Conservation (phyloP, 2,329 filamentous ascomycete genomes). For the Xylaria arbuscula region DNA sequence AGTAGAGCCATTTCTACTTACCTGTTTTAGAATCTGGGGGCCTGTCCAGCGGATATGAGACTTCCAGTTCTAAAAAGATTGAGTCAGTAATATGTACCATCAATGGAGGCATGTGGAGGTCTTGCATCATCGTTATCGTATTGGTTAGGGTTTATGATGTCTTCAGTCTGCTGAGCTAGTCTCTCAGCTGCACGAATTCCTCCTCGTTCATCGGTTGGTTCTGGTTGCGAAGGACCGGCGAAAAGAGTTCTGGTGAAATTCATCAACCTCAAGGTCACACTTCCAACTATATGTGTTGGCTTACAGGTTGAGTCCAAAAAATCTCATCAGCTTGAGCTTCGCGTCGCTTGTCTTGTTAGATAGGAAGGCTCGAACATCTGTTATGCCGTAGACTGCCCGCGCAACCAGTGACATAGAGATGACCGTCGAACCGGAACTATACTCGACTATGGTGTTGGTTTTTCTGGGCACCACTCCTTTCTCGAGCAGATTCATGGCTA, state of each 20-base stretch:
- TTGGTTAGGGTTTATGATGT: constrained; percentile 64
- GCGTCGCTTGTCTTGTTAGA: constrained; percentile 68
- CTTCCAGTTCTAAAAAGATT: constrained; percentile 51
- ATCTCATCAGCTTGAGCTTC: constrained; percentile 67
- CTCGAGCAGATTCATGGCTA: constrained; percentile 63
- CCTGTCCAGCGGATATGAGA: background rate
- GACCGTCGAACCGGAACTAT: constrained; percentile 71
- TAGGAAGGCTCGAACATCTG: constrained; percentile 65
- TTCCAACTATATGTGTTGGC: constrained; percentile 17
- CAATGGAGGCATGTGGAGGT: background rate
- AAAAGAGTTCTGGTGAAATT: constrained; percentile 59
- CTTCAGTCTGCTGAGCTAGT: constrained; percentile 55
- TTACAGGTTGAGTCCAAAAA: constrained; percentile 67
- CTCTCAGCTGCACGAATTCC: constrained; percentile 52
- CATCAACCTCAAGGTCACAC: background rate
- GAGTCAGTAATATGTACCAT: background rate
- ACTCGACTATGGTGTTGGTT: constrained; percentile 67
- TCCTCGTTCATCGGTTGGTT: background rate
- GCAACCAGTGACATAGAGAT: constrained; percentile 68
- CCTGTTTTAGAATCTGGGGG: background rate
- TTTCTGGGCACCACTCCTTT: constrained; percentile 55
- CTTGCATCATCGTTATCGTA: constrained; percentile 62
- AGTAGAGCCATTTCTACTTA: background rate
- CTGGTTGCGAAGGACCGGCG: constrained; percentile 61
- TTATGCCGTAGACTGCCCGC: constrained; percentile 61